These are phyloP conservation scores for Xylaria sp. DNA, from an alignment of 2,329 filamentous ascomycete species.

Conservation along the genomic window DNA sequence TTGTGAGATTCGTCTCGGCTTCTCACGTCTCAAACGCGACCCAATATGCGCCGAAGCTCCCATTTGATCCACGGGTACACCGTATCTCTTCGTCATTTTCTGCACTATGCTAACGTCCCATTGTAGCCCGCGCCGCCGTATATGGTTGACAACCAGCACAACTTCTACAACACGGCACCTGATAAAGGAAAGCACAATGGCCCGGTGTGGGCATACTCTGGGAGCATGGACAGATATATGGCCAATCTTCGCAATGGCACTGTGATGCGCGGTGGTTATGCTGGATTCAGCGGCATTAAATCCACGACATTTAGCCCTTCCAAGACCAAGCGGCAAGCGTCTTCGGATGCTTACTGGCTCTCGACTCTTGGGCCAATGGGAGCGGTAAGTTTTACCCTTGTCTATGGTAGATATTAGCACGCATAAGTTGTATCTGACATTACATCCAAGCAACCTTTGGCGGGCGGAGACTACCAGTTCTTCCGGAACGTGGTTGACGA, in stretches of 20 bases:
- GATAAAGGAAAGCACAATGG: conserved; percentile 29
- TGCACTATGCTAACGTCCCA: no score
- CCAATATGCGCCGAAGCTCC: no score
- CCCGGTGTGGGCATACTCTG: conserved; percentile 37
- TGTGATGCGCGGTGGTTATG: neutral
- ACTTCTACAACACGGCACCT: neutral
- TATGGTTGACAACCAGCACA: neutral
- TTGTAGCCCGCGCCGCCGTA: neutral
- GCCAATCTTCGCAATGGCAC: conserved; percentile 15
- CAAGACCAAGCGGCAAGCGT: neutral
- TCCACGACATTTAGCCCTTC: neutral
- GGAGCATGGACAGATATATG: conserved; percentile 31
- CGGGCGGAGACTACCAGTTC: conserved; percentile 36
- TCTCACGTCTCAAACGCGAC: no score
- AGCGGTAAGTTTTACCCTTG: neutral
- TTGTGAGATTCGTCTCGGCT: no score
- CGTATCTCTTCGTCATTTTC: no score
- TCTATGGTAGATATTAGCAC: no score
- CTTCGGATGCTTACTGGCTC: conserved; percentile 6
- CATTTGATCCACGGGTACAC: no score
- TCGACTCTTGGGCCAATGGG: conserved; percentile 1
- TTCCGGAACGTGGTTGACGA: conserved; percentile 17
- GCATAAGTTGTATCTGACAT: no score
- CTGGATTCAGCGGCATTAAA: no score
- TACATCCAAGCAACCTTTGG: conserved; percentile 33